phyloP scores from a whole-genome alignment of 2,329 filamentous ascomycete species.

The Zymoseptoria tritici region DNA sequence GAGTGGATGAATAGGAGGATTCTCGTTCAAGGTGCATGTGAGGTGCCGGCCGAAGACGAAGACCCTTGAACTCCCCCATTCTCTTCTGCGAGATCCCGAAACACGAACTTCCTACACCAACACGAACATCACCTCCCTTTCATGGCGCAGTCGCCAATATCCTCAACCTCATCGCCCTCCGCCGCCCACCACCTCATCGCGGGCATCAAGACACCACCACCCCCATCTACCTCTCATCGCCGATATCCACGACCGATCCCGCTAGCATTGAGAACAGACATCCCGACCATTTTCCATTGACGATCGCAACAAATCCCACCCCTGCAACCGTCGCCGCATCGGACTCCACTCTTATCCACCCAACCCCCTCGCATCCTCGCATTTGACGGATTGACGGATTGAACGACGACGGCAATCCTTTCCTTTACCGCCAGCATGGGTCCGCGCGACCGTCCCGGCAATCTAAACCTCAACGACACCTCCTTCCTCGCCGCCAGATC shows the following conservation, averaged over 20 bases:
- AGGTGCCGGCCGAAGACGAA: too few species aligned
- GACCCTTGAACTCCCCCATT: too few species aligned
- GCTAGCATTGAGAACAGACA: not conserved
- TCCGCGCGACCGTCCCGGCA: not conserved
- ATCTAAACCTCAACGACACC: constrained; percentile 6
- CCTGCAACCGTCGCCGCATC: not conserved
- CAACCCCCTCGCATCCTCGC: not conserved
- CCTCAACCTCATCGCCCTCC: too few species aligned
- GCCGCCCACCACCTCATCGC: too few species aligned
- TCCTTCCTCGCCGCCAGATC: not conserved
- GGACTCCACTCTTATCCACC: not conserved
- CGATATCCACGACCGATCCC: not conserved
- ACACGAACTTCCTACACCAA: too few species aligned
- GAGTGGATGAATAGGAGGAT: too few species aligned
- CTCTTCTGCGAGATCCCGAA: too few species aligned
- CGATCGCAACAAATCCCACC: not conserved
- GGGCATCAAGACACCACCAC: too few species aligned
- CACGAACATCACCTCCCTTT: too few species aligned
- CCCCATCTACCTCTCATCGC: not conserved
- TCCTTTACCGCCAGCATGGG: not conserved
- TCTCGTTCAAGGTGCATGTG: too few species aligned
- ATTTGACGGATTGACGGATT: not conserved
- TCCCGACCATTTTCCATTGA: not conserved
- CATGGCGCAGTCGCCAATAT: too few species aligned
- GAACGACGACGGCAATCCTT: not conserved